phyloP scores from a whole-genome alignment of 177 flowering plant species.

The Telopea speciosissima region DNA sequence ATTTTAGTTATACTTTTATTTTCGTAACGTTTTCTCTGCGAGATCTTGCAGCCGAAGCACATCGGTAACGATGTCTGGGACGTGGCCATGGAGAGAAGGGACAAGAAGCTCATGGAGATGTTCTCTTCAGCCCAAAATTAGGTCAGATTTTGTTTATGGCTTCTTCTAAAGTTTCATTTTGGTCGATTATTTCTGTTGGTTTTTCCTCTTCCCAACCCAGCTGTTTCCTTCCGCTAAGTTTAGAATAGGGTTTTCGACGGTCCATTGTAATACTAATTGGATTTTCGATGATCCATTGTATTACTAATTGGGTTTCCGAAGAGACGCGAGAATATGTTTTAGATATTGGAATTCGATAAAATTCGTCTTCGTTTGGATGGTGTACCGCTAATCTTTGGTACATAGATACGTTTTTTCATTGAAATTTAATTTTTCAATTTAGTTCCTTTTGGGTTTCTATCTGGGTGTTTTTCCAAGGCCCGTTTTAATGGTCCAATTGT shows the following conservation, averaged over 20 bases:
- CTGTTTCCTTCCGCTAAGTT: not conserved
- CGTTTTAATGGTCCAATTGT: not conserved
- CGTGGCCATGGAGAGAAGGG: conserved; percentile 91
- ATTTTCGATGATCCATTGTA: no score
- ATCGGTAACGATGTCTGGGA: conserved; percentile 94
- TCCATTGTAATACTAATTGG: not conserved
- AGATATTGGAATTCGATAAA: not conserved
- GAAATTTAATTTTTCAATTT: no score
- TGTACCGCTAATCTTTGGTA: not conserved
- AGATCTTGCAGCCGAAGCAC: conserved; percentile 81
- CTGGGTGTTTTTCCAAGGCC: not conserved
- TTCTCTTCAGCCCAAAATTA: conserved; percentile 23
- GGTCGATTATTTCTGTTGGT: not conserved
- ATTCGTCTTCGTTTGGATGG: not conserved
- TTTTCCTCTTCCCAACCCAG: not conserved
- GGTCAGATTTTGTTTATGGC: conserved; percentile 10
- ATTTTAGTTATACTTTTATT: not conserved
- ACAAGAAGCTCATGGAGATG: conserved; percentile 70
- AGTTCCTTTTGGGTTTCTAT: not conserved
- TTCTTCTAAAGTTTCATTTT: not conserved
- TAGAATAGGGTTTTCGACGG: not conserved
- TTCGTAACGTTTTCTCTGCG: not conserved
- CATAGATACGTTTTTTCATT: not conserved
- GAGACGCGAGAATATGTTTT: not conserved
- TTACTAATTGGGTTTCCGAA: no score